Conservation (phyloP, 768 basidiomycete species). For the Termitomyces sp. region DNA sequence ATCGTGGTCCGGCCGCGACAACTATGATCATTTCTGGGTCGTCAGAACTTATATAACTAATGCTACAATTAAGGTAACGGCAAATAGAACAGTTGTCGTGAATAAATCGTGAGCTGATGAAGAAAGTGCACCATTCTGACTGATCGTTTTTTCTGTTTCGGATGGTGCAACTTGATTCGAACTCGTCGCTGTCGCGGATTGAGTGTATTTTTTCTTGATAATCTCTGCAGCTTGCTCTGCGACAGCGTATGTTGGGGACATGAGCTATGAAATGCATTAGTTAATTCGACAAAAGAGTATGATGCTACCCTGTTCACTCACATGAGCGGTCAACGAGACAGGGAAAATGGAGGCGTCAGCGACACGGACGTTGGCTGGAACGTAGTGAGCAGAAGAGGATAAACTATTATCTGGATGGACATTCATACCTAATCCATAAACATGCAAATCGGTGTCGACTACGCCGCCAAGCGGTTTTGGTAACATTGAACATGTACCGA, state of each 20-base stretch:
- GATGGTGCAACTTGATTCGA: not conserved
- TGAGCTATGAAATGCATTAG: not conserved
- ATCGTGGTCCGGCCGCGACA: not conserved
- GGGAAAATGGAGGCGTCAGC: conserved; percentile 21
- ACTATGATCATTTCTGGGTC: not conserved
- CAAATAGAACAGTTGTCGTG: not conserved
- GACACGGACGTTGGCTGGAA: conserved; percentile 38
- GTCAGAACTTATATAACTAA: not conserved
- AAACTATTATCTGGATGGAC: not conserved
- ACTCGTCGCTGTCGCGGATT: not conserved
- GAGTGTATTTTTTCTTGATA: not conserved
- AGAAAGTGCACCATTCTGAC: not conserved
- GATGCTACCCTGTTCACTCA: not conserved
- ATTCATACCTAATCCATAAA: conserved; percentile 41
- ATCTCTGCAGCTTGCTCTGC: conserved; percentile 9
- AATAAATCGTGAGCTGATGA: not conserved
- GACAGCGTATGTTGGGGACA: conserved; percentile 6
- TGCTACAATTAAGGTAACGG: not conserved
- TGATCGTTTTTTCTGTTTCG: not conserved
- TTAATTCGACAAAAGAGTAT: not conserved
- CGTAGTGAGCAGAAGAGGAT: not conserved
- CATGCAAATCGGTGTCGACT: conserved; percentile 47
- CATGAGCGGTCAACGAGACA: conserved; percentile 18
- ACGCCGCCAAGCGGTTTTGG: conserved; percentile 51
- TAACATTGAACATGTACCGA: conserved; percentile 52